These are phyloP conservation scores for Cyberlindnera euphorbiae DNA, from an alignment of 805 yeast genomes.

Conservation along the genomic window DNA sequence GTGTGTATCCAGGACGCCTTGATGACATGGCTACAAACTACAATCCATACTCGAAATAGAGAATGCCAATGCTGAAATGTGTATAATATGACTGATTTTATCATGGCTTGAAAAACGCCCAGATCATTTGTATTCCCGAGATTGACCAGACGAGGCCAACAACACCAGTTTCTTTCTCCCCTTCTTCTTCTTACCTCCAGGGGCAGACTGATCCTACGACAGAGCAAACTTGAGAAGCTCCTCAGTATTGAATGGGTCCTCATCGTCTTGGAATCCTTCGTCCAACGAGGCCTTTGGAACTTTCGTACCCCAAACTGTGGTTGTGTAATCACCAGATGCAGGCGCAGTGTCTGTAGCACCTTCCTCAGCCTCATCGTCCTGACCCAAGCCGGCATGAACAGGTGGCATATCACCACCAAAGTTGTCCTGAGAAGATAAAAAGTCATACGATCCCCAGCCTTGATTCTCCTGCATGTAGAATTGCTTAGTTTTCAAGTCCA, in stretches of 20 bases:
- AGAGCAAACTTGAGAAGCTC: constrained; percentile 12
- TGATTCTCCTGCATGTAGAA: constrained; percentile 56
- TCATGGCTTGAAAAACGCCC: too few relatives aligned
- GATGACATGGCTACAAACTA: too few relatives aligned
- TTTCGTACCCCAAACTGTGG: constrained; percentile 76
- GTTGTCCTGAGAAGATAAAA: constrained; percentile 7
- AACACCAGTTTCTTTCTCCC: constrained; percentile 20
- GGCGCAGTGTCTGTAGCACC: too few relatives aligned
- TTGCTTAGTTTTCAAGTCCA: constrained; percentile 52
- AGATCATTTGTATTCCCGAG: constrained; percentile 4
- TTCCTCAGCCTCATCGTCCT: constrained; percentile 16
- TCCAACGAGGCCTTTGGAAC: constrained; percentile 27
- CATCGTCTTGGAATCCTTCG: constrained; percentile 27
- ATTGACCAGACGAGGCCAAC: constrained; percentile 12
- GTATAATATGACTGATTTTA: too few relatives aligned
- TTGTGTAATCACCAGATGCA: constrained; percentile 27
- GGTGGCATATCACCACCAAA: constrained; percentile 14
- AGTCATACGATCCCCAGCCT: constrained; percentile 34
- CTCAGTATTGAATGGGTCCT: constrained; percentile 22
- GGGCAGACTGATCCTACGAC: neutral
- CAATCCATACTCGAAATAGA: too few relatives aligned
- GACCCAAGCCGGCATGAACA: constrained; percentile 23
- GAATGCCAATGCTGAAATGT: too few relatives aligned
- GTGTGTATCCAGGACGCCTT: too few relatives aligned
- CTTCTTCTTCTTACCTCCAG: constrained; percentile 12